Percentiles rank a stretch among this genome's conserved stretches.
These are phyloP conservation scores for Cylindrodendrum hubeiense DNA, from an alignment of 2,329 filamentous ascomycete species.

Conservation along the genomic window DNA sequence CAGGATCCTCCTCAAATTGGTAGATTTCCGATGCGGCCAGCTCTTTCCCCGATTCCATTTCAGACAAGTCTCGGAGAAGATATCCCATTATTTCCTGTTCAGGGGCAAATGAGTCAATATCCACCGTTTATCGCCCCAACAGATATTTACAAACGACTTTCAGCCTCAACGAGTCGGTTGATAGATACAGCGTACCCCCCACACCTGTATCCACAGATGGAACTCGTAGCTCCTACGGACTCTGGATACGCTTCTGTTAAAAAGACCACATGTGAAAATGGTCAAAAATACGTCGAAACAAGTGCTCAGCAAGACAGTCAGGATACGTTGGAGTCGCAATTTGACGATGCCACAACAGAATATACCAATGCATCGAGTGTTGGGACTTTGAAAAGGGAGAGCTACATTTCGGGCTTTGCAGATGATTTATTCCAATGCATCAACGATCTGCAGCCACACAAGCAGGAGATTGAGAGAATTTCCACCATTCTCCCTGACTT, in stretches of 20 bases:
- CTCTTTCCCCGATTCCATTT: too few relatives aligned
- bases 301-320: not conserved
- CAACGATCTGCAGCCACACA: not conserved
- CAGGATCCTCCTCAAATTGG: too few relatives aligned
- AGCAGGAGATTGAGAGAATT: not conserved
- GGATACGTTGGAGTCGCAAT: too few relatives aligned
- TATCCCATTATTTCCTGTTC: too few relatives aligned
- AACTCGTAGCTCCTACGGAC: slow-evolving; percentile 46
- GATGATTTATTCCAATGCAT: not conserved
- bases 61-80: too few relatives aligned
- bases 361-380: slow-evolving; percentile 2
- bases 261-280: not conserved
- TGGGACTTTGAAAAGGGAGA: not conserved
- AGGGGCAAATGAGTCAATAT: too few relatives aligned
- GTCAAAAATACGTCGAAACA: not conserved
- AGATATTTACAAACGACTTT: too few relatives aligned
- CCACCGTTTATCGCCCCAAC: too few relatives aligned
- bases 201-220: too few relatives aligned
- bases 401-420: not conserved
- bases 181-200: too few relatives aligned
- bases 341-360: not conserved
- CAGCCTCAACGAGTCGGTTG: too few relatives aligned
- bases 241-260: not conserved
- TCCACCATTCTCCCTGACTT: slow-evolving; percentile 2
- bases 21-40: too few relatives aligned